phyloP scores from a whole-genome alignment of 495 filamentous ascomycete species.

The Talaromyces trachyspermus region DNA sequence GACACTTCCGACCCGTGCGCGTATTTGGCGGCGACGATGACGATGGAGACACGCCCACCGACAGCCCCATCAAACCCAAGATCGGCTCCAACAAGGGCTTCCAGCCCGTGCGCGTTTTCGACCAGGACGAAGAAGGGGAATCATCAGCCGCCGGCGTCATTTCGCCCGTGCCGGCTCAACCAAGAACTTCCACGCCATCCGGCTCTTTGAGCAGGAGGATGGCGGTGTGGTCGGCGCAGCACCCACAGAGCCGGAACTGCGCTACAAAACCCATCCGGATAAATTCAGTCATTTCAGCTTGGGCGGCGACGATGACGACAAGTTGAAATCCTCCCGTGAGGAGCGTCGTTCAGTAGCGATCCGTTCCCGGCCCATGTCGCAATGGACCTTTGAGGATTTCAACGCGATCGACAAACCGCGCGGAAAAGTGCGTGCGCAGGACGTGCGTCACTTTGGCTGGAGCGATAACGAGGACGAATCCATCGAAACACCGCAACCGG shows the following conservation, averaged over 20 bases:
- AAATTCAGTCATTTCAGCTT: conserved; percentile 89
- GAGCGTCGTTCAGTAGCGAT: too few species aligned
- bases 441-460: conserved; percentile 65
- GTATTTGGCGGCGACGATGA: conserved; percentile 55
- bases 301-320: too few species aligned
- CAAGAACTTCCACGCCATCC: conserved; percentile 62
- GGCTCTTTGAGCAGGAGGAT: conserved; percentile 56
- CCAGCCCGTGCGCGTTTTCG: conserved; percentile 58
- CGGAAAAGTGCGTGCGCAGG: conserved; percentile 41
- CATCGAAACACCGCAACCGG: conserved; percentile 49
- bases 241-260: conserved; percentile 30
- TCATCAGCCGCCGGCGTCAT: conserved; percentile 23
- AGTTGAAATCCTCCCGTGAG: too few species aligned
- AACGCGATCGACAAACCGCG: conserved; percentile 67
- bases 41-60: conserved; percentile 13
- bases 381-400: conserved; percentile 86
- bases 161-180: conserved; percentile 53
- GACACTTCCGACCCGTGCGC: conserved; percentile 62
- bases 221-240: conserved; percentile 23
- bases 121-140: conserved; percentile 42
- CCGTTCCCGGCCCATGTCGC: conserved; percentile 55
- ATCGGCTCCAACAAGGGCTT: conserved; percentile 57
- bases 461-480: conserved; percentile 57
- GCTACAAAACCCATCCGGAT: conserved; percentile 56
- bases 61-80: conserved; percentile 35